Percentiles rank a stretch among this genome's conserved stretches.
These are phyloP conservation scores for Glebionis coronaria DNA, from an alignment of 129 eudicot genomes.

Conservation along the genomic window DNA sequence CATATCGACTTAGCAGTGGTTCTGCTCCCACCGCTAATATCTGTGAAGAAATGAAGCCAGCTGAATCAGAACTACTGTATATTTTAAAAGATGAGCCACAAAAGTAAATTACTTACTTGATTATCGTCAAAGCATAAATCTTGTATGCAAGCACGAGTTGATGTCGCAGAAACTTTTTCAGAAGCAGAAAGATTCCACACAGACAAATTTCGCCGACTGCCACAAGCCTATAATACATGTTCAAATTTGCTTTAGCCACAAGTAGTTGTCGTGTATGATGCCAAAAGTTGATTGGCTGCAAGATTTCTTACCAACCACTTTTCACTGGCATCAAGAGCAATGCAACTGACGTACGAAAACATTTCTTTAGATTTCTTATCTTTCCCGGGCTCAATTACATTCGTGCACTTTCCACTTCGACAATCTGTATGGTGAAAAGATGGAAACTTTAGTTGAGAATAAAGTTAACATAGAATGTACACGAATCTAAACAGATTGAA, in stretches of 20 bases:
- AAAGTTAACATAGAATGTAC: background rate
- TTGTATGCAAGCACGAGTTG: slow-evolving; percentile 55
- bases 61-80: background rate
- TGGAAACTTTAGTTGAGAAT: background rate
- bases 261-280: background rate
- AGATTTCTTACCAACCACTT: slow-evolving; percentile 94
- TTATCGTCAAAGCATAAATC: slow-evolving; percentile 81
- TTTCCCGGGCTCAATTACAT: slow-evolving; percentile 51
- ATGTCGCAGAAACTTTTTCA: slow-evolving; percentile 60
- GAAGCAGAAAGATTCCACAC: slow-evolving; percentile 91
- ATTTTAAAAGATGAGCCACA: background rate
- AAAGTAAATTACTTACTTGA: slow-evolving; percentile 47
- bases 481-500: background rate
- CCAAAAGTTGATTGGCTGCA: slow-evolving; percentile 7
- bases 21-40: slow-evolving; percentile 92
- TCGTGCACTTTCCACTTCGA: slow-evolving; percentile 77
- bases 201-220: slow-evolving; percentile 65
- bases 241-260: background rate
- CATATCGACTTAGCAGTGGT: slow-evolving; percentile 68
- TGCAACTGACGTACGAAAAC: slow-evolving; percentile 61
- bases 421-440: slow-evolving; percentile 45
- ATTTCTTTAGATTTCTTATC: slow-evolving; percentile 42
- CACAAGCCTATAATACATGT: slow-evolving; percentile 62
- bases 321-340: slow-evolving; percentile 94
- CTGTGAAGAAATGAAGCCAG: slow-evolving; percentile 36